Base-by-base conservation (phyloP, 306 rosid species). In the Citrullus colocynthis region DNA sequence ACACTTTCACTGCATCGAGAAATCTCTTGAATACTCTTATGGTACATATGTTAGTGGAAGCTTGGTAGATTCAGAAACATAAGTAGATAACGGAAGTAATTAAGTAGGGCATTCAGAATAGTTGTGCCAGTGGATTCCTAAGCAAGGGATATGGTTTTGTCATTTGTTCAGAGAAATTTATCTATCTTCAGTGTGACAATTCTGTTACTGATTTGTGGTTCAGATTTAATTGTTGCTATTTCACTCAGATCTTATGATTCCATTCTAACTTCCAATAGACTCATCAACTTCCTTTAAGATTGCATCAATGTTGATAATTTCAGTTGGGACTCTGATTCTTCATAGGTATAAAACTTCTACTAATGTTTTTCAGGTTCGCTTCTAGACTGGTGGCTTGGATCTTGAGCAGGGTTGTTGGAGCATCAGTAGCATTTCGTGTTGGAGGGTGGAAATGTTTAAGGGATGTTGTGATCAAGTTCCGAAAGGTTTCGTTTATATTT, bases 361-460 rank as follows among this genome's bases (percentile, higher is more conserved):
- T 65, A 78, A 36, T 81, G 28, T 81, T 84, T 81, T 84, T 69
- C 90, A 89, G 96, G 85, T 92, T 90, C 85, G 87, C 98, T 85
- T 92, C 97, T 76, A 90, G 90, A 83, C 84, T 92, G 83, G 45
- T 91, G 82, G 97, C 99, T 78, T 96, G 98, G 99, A 81, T 96
- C 82, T 86, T 96, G 83, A 92, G 97, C 85, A 86, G 89, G 80
- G 81, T 85, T 82, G 81, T 92, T 86, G 97, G 98, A 82, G 98
- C 96, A 76, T 88, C 96, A 54, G 93, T 96, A 63, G 84, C 87
- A 77, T 96, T 96, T 83, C 97, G 94, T 64, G 84, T 96, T 78
- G 93, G 97, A 67, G 98, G 99, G 78, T 96, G 98, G 98, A 93
- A 92, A 79, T 92, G 96, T 84, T 81, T 92, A 61, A 90, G 91